phyloP scores from a whole-genome alignment of 441 rosid genomes.

The Oxalis stricta region DNA sequence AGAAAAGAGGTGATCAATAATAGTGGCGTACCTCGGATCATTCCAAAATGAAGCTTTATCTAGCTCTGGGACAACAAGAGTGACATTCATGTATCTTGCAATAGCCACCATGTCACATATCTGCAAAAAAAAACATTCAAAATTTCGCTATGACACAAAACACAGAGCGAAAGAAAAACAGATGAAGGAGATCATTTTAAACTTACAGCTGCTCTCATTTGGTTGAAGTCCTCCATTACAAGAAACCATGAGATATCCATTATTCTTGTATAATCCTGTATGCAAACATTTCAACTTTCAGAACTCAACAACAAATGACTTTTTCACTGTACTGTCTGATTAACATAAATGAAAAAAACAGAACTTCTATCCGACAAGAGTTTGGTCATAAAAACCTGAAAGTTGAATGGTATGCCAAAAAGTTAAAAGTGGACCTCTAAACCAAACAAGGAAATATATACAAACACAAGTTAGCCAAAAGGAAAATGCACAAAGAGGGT shows the following conservation, averaged over 20 bases:
- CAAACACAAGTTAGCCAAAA: background rate
- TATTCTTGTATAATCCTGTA: slow-evolving; percentile 48
- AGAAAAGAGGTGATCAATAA: background rate
- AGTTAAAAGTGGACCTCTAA: background rate
- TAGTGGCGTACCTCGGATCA: slow-evolving; percentile 40
- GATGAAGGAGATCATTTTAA: background rate
- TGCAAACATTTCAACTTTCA: slow-evolving; percentile 5
- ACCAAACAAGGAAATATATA: background rate
- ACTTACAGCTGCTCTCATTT: slow-evolving; percentile 74
- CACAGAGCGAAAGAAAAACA: background rate
- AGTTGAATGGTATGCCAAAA: no score
- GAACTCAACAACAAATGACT: slow-evolving; percentile 2
- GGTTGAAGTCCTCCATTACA: slow-evolving; percentile 83
- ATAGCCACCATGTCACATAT: slow-evolving; percentile 71
- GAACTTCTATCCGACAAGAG: background rate
- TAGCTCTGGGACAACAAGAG: slow-evolving; percentile 59
- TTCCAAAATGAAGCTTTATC: slow-evolving; percentile 73
- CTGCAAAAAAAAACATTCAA: slow-evolving; percentile 21
- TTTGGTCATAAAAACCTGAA: background rate
- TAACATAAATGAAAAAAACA: background rate
- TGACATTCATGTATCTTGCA: slow-evolving; percentile 56
- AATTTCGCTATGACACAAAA: slow-evolving; percentile 2
- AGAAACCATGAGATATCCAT: slow-evolving; percentile 70
- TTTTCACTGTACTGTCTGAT: background rate
- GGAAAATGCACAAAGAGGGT: background rate